Evolutionary conservation across 495 filamentous ascomycete genomes (phyloP), one percentile per base, ranked within the genome.

Genomic region (Chaetomium fimeti): DNA sequence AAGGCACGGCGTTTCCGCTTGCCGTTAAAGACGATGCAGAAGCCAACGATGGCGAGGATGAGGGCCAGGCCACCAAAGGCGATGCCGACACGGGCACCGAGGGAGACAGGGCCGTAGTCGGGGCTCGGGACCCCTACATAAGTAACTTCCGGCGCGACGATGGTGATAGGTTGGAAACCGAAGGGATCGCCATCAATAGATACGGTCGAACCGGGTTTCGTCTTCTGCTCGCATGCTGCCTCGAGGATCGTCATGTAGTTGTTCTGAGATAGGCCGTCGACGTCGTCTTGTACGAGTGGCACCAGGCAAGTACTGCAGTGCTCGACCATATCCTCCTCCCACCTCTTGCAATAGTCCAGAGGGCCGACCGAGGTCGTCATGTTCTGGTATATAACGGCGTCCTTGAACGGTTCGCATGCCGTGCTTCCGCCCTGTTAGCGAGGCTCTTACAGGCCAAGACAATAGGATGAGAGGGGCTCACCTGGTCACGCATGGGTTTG

Each of bases 81-180:
- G 45, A 85, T 79, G 63, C 83, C 83, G 11, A 83, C 79, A 47
- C 82, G 79, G 1, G 79, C 79, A 15, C 81, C 82, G 24, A 81
- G 73, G 6, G 73, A 75, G 16, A 85, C 65, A 0, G 81, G 77
- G 13, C 79, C 76, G 18, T 74, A 72, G 59, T 74, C 70, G 0
- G 72, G 43, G 8, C 63, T 47, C 0, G 68, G 70, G 18, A 72
- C 32, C 22, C 62, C 66, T 5, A 66, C 64, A 24, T 66, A 70
- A 13, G 69, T 76, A 5, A 71, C 70, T 9, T 72, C 66, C 4
- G 82, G 79, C 9, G 68, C 73, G 20, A 76, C 79, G 51, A 76
- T 75, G 28, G 78, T 77, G 32, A 83, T 71, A 0, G 75, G 72
- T 29, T 64, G 61, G 11, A 57, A 61, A 36, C 79, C 77, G 48